Evolutionary conservation across 208 protist genomes (phyloP), one percentile per base, ranked within the genome.

Genomic region (Leishmania tarentolae): DNA sequence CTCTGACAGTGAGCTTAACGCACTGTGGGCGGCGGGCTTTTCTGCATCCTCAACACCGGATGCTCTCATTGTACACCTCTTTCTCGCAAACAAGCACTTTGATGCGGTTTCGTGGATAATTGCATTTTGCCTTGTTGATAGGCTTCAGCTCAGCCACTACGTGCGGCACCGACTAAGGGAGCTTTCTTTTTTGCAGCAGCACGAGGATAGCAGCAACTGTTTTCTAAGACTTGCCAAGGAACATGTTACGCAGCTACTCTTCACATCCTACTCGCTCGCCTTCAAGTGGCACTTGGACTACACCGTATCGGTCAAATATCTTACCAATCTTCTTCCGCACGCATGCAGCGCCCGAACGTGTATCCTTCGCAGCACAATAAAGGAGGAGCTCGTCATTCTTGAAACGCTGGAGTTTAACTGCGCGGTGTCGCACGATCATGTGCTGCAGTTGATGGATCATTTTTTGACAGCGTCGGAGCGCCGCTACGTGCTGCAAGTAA

Each of bases 221-320:
- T 40, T 66, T 15, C 72, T 83, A 21, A 59, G 31, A 13, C 19
- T 86, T n/a, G 57, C 59, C 59, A 44, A 47, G 59, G 75, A 79
- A 1, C 44, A 69, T 19, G 56, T 79, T 2, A 44, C 85, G 59
- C 80, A 91, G 68, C 81, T 82, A 37, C 75, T 97, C 35, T 94
- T 97, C 76, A 88, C 90, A 1, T 80, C 85, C 3, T 97, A 94
- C 75, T 86, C 78, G 40, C 74, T 97, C 0, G 91, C 93, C 4
- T 87, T 94, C 65, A 97, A 97, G 69, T 95, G 88, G 86, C 91
- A 97, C 40, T 68, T 92, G 35, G 93, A 97, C 73, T 93, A 88
- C 82, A 86, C 69, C 15, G 86, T 95, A 7, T 88, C 88, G 15
- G 37, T 93, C 11, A 86, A 84, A 24, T 93, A 95, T 72, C 68